Base-by-base conservation (phyloP, 176 grass and related monocot species). In the Bonia amplexicaulis region DNA sequence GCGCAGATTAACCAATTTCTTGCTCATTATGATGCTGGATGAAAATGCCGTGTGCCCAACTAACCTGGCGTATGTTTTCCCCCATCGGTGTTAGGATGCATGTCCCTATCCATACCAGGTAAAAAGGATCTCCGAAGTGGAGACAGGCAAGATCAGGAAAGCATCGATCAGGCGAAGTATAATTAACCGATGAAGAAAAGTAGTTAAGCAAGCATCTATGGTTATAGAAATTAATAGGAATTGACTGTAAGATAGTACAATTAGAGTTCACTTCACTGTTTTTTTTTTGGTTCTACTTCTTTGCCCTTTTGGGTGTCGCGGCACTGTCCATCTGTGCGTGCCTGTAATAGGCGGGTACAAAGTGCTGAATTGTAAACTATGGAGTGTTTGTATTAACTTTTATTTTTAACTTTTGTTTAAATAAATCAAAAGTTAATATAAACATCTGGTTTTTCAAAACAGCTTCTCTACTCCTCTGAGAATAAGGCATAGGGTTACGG, bases 41-140 rank as follows among this genome's bases (percentile, higher is more conserved):
- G 61, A 76, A 79, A 85, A 37, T 17, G 10, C 6, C 5, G 25
- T n/a, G 12, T 42, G 47, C 3, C 49, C 70, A 85, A 75, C 82
- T 3, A 81, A 64, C 51, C 48, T 58, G 27, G 47, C 57, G 22
- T 57, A 53, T 11, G 11, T 46, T n/a, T 76, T 11, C 11, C 72
- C 47, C 63, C 42, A 29, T 65, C 6, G 19, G 25, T 64, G 79
- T 47, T 90, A 90, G 89, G 89, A 83, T 23, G 10, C 60, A 64
- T 14, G 89, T 87, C 61, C 10, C 61, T 9, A 26, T 87, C 84
- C 68, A 19, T 69, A 37, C 66, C 67, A 90, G 84, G 80, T 87
- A 74, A 69, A 83, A 83, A 87, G 15, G 27, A 78, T 40, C 22
- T 42, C 49, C 27, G 20, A 19, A 87, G 41, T 70, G 61, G 14